Base-by-base conservation (phyloP, 164 flowering plant genomes). In the Annona squamosa region DNA sequence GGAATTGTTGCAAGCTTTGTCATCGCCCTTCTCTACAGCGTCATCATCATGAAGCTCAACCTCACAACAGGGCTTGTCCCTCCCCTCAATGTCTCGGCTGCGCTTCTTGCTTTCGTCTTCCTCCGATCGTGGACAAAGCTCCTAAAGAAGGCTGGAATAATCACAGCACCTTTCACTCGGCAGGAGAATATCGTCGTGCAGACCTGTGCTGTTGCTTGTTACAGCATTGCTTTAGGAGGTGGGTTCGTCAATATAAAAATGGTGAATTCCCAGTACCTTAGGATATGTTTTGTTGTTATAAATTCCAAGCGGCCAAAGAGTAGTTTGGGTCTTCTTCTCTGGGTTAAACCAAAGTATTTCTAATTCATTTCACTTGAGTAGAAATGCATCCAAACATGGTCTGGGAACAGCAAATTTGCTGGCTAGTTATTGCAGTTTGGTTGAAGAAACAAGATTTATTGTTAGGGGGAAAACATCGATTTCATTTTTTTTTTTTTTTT, bases 171-270 rank as follows among this genome's bases (percentile, higher is more conserved):
- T 6, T 95, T 95, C 81, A 91, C 98, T 1, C 68, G 80, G 9
- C 98, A 95, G 80, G 99, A 95, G 85, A 95, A 95, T 65, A 92
- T 97, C 4, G 89, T 95, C 81, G 89, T 95, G 26, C 99, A 92
- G 76, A 92, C 99, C 0, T 92, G 94, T 76, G 87, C 94, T 2
- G 98, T 92, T 71, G 99, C 99, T 2, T 92, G 99, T 63, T 95
- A 90, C 68, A 87, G 92, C 82, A 87, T 91, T 74, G 83, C 93
- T 37, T 80, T 86, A 65, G 94, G 92, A 90, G 99, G 99, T 94
- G 61, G 6, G 79, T 9, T 5, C 16, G 5, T 64, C 1, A 7
- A 10, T 69, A 3, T 61, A 13, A 13, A 57, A 66, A 70, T 63
- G 44, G 5, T 48, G 52, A 48, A 48, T 4, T 48, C 13, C 13